Base-by-base conservation (phyloP, 2,329 filamentous ascomycete genomes). In the Aspergillus sojae region DNA sequence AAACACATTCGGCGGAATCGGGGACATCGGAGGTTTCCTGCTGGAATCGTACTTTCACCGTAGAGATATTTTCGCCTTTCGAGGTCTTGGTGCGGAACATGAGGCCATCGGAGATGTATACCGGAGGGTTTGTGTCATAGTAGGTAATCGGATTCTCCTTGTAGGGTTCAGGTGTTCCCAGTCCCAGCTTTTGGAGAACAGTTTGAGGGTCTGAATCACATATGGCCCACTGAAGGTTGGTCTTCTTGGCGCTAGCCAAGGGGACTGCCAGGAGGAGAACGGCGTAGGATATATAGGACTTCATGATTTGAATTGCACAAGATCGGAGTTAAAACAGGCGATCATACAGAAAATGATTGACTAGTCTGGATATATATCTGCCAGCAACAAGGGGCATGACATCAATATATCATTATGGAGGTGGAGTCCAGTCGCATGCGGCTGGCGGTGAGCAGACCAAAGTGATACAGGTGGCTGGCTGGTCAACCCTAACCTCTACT, bases 21-120 rank as follows among this genome's bases (percentile, higher is more conserved):
- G 52, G 52, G 14, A 55, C 52, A 16, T 55, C 32, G 9, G 52
- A 55, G 11, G 21, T 39, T 26, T 55, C 32, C 14, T 28, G 16
- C 21, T 26, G 41, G 9, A 62, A 34, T 14, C 46, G 43, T n/a
- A 43, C 46, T n/a, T 62, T 62, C 4, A 62, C 60, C 12, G 55
- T 58, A 19, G 60, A 62, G 5, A 62, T 32, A 5, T 32, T 11
- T 6, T 54, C 23, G 9, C 60, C 60, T 45, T 58, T 53, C 12
- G 41, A 53, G n/a, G 36, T 53, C 43, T 62, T 62, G 4, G 55
- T 62, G 34, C 60, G 60, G 46, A 62, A 62, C 60, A 62, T 62
- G 16, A 62, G 19, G 19, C 55, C 48, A 9, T 54, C 19, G 5
- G 34, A 43, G 28, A 46, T 28, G 36, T 62, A 55, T 4, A 26